Base-by-base conservation (phyloP, 768 basidiomycete genomes). In the Termitomyces titanicus region DNA sequence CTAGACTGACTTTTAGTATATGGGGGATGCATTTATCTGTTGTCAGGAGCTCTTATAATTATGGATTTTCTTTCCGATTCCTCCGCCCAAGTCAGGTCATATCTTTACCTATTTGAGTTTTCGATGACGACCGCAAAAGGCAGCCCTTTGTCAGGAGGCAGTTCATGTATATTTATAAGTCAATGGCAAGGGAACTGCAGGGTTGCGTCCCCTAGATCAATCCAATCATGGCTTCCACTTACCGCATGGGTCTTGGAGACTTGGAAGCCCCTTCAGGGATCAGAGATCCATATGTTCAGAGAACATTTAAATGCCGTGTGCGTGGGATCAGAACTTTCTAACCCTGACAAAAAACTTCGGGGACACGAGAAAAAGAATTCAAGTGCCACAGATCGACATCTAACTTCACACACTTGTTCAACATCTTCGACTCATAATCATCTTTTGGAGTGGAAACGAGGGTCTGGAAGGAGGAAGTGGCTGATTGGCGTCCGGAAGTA, bases 271-370 rank as follows among this genome's bases (percentile, higher is more conserved):
- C 34, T 24, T 22, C 6, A 29, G 31, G 35, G 35, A 44, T 15
- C 25, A 43, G 34, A 37, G 22, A 38, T 49, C 40, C 48, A 50
- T 56, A 50, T 53, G 38, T 53, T 43, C 1, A 55, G n/a, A 24
- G 27, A 37, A 39, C 22, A 24, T 42, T 35, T 34, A 39, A 24
- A 60, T 53, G 48, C 47, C 43, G 51, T 56, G 43, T 56, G 38
- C 47, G 44, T 11, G 43, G 50, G 34, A 42, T 50, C 5, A 31
- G 29, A 29, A 38, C 34, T 43, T 43, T 47, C 44, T 31, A 51
- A 56, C 52, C 52, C 52, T 56, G 52, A 45, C n/a, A 37, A 51
- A 46, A 47, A 54, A 47, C 37, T 37, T 42, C 37, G 54, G 51
- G 54, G 43, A 10, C 9, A 48, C 39, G 40, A 33, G 45, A 43